Evolutionary conservation across 495 filamentous ascomycete genomes (phyloP).

Genomic region (Cercophora sp.): DNA sequence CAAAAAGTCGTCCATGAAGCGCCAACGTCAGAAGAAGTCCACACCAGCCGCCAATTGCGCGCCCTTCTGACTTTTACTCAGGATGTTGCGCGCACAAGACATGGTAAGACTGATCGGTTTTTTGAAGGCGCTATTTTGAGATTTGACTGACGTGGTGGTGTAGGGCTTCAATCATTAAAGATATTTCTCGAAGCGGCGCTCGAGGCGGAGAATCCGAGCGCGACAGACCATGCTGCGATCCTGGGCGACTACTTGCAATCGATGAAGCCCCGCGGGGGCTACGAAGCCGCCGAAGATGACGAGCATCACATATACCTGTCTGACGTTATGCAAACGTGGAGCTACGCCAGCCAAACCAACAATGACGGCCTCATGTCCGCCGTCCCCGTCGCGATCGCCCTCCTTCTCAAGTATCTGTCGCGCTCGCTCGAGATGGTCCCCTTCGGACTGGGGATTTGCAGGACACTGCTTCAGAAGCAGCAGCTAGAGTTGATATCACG

Average conservation of each 20-base stretch:
- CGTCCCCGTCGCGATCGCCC: slow-evolving; percentile 68
- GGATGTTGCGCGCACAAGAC: slow-evolving; percentile 54
- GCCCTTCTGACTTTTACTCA: slow-evolving; percentile 65
- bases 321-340: slow-evolving; percentile 77
- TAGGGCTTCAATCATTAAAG: slow-evolving; percentile 75
- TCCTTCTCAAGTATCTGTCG: slow-evolving; percentile 71
- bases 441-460: slow-evolving; percentile 67
- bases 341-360: slow-evolving; percentile 64
- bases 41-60: slow-evolving; percentile 56
- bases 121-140: background rate
- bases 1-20: slow-evolving; percentile 41
- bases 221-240: slow-evolving; percentile 49
- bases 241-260: slow-evolving; percentile 70
- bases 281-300: slow-evolving; percentile 43
- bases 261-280: slow-evolving; percentile 56
- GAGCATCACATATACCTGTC: slow-evolving; percentile 57
- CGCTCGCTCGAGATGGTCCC: slow-evolving; percentile 64
- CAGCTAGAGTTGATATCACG: slow-evolving; percentile 69
- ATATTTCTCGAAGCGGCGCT: slow-evolving; percentile 64
- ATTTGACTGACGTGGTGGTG: background rate
- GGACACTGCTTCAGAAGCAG: slow-evolving; percentile 66
- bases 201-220: slow-evolving; percentile 16
- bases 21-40: slow-evolving; percentile 52
- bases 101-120: slow-evolving; percentile 48
- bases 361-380: slow-evolving; percentile 71